Percentiles rank a stretch among this genome's conserved stretches.
Conservation (phyloP, 192 early-diverging fungal species). For the Jimgerdemannia flammicorona region DNA sequence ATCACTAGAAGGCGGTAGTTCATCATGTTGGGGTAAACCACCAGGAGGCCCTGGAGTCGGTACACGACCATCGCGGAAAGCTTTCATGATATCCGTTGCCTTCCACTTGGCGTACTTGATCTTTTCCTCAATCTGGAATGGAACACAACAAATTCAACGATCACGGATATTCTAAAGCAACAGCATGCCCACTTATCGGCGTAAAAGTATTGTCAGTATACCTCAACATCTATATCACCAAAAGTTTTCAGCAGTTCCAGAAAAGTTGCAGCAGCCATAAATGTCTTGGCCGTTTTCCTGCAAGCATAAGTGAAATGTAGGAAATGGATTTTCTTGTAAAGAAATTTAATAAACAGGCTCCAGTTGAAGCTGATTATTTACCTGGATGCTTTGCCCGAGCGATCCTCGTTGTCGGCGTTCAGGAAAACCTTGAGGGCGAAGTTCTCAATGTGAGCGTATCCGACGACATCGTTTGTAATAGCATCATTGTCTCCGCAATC, state of each 20-base stretch:
- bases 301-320: neutral
- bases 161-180: neutral
- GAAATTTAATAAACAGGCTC: neutral
- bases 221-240: slow-evolving; percentile 67
- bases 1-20: neutral
- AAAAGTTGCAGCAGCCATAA: slow-evolving; percentile 87
- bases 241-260: slow-evolving; percentile 84
- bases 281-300: slow-evolving; percentile 86
- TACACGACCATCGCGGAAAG: slow-evolving; percentile 75
- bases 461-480: slow-evolving; percentile 73
- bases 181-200: neutral
- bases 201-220: slow-evolving; percentile 9
- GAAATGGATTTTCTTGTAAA: neutral
- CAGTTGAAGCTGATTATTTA: slow-evolving; percentile 31
- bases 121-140: slow-evolving; percentile 67
- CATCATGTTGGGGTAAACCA: slow-evolving; percentile 4
- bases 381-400: slow-evolving; percentile 75
- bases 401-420: slow-evolving; percentile 91
- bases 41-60: slow-evolving; percentile 60
- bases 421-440: slow-evolving; percentile 89
- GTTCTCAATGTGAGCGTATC: slow-evolving; percentile 77
- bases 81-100: slow-evolving; percentile 91
- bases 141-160: neutral
- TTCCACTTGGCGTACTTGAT: slow-evolving; percentile 97
- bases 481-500: slow-evolving; percentile 57